These are phyloP conservation scores for Arabis hirsuta DNA, from an alignment of 345 rosid genomes.

Conservation along the genomic window DNA sequence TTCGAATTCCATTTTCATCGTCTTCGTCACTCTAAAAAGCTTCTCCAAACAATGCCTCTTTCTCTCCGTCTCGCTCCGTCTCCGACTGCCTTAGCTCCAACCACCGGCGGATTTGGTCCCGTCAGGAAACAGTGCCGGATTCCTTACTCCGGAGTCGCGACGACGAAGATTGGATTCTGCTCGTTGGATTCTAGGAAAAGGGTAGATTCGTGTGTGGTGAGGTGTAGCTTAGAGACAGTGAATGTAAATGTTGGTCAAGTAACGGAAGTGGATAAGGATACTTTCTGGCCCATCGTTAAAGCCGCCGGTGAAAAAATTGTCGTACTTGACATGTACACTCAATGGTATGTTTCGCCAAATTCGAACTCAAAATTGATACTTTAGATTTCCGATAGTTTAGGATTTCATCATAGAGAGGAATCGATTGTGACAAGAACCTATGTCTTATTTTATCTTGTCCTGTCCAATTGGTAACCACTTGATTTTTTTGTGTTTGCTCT, in stretches of 20 bases:
- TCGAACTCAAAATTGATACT: not conserved
- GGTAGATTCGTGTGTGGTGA: conserved; percentile 42
- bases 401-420: not conserved
- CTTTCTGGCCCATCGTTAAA: conserved; percentile 91
- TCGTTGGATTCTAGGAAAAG: conserved; percentile 23
- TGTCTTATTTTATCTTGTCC: too few relatives aligned
- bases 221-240: conserved; percentile 71
- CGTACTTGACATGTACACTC: conserved; percentile 97
- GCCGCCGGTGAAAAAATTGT: conserved; percentile 85
- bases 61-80: conserved; percentile 45
- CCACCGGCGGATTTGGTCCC: conserved; percentile 27
- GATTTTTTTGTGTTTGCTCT: too few relatives aligned
- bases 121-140: conserved; percentile 42
- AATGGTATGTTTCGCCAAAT: conserved; percentile 55
- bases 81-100: conserved; percentile 42
- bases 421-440: not conserved
- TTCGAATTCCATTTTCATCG: conserved; percentile 9
- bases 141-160: conserved; percentile 36
- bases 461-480: too few relatives aligned
- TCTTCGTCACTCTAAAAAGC: not conserved
- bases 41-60: conserved; percentile 43
- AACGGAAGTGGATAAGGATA: conserved; percentile 88
- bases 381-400: not conserved
- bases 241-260: conserved; percentile 77
- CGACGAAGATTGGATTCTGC: conserved; percentile 23